A percentile compares a stretch with the other conserved stretches of the same genome.
Evolutionary conservation across 106 monocot species (phyloP).

Genomic region (Phalaenopsis aphrodite): DNA sequence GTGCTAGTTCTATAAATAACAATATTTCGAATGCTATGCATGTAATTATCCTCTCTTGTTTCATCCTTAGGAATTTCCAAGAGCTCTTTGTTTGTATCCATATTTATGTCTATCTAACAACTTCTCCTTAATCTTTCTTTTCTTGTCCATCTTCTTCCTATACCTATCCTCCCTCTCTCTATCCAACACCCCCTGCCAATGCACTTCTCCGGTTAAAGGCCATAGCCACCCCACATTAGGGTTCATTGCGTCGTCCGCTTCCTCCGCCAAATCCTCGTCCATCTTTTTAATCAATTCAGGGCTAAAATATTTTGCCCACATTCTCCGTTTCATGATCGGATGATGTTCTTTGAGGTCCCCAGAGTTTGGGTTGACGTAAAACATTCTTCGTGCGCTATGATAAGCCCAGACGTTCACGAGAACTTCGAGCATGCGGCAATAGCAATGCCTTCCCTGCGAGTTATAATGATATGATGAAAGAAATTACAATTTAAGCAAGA

Average conservation of each 20-base stretch:
- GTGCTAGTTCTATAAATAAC: too few species aligned
- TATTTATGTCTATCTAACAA: slow-evolving; percentile 66
- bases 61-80: slow-evolving; percentile 25
- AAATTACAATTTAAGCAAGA: not conserved
- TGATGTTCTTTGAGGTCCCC: slow-evolving; percentile 68
- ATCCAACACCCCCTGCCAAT: slow-evolving; percentile 62
- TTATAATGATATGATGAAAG: not conserved
- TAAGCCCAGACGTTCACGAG: slow-evolving; percentile 95
- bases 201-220: slow-evolving; percentile 87
- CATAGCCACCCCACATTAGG: slow-evolving; percentile 46
- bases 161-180: slow-evolving; percentile 77
- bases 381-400: slow-evolving; percentile 81
- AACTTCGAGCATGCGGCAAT: slow-evolving; percentile 66
- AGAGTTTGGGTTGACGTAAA: slow-evolving; percentile 60
- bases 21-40: too few species aligned
- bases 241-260: slow-evolving; percentile 60
- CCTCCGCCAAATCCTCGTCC: slow-evolving; percentile 96
- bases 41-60: too few species aligned
- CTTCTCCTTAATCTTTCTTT: slow-evolving; percentile 65
- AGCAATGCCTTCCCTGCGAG: slow-evolving; percentile 76
- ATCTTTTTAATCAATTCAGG: slow-evolving; percentile 64
- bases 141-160: slow-evolving; percentile 81
- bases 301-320: slow-evolving; percentile 81
- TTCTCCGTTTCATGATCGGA: slow-evolving; percentile 40
- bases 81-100: slow-evolving; percentile 86